Base-by-base conservation (phyloP, 805 yeast genomes). In the Suhomyces emberorum region DNA sequence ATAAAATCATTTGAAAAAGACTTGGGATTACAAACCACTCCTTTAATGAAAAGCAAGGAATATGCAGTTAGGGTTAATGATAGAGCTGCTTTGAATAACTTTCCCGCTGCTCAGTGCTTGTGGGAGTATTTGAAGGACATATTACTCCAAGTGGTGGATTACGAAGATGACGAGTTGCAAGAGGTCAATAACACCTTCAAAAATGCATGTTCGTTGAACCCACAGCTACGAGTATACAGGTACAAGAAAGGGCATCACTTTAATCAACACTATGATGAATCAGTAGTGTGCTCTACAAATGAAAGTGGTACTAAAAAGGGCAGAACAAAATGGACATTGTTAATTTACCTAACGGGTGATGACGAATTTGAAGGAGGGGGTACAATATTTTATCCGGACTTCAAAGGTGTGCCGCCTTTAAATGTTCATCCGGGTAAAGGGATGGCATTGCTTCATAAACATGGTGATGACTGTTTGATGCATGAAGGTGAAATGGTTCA, bases 21-120 rank as follows among this genome's bases (percentile, higher is more conserved):
- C 48, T 38, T 61, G 15, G 35, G 46, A 16, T 42, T 76, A 12
- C 74, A 62, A 39, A 74, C 78, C 0, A 76, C 79, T 0, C 79
- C 76, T 2, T 39, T 67, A 36, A 52, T 65, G 7, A 74, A 73
- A 39, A 66, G 73, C 22, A 74, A 63, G 42, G 70, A 65, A 8
- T 79, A 76, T 44, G 84, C 84, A 2, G 75, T 76, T 0, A 56
- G 85, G 25, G 68, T 66, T 28, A 79, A 79, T 44, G 84, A 78
- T 45, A 52, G 85, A 16, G 58, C 64, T 2, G 51, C 66, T 4
- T 41, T 70, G 4, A 54, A 55, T 3, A 79, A 77, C 49, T 37
- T 48, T 7, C 40, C 42, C 0, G 63, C 81, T 0, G 48, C 67
- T 9, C 44, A 49, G 4, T 46, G 52, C 4, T 49, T 78, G 21